Evolutionary conservation across 2,329 filamentous ascomycete species (phyloP).

Genomic region (Lecanicillium sp.): DNA sequence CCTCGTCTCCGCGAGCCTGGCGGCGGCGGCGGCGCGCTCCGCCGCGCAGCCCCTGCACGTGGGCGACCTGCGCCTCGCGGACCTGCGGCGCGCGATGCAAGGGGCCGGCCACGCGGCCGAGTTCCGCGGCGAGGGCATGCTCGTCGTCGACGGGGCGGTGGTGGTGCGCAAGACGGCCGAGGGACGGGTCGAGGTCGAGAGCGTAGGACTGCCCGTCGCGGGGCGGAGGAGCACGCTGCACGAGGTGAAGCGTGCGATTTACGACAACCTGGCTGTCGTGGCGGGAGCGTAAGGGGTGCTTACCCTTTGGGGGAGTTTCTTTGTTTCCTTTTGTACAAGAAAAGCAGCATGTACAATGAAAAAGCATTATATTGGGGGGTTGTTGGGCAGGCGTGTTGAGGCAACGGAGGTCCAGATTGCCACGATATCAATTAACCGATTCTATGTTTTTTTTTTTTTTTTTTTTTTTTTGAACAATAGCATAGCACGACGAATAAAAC

Average conservation of each 20-base stretch:
- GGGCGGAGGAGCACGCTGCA: conserved; percentile 64
- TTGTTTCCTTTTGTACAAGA: neutral
- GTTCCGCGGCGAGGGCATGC: conserved; percentile 85
- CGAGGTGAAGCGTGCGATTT: conserved; percentile 84
- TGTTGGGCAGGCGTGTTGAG: neutral
- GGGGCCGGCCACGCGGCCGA: conserved; percentile 78
- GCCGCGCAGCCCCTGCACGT: conserved; percentile 87
- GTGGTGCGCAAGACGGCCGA: conserved; percentile 82
- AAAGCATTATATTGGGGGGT: neutral
- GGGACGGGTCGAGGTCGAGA: conserved; percentile 85
- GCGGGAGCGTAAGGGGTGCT: conserved; percentile 66
- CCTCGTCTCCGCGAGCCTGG: conserved; percentile 51
- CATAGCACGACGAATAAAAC: no score
- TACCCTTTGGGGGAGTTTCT: no score
- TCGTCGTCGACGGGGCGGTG: conserved; percentile 83
- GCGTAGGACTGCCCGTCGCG: conserved; percentile 46
- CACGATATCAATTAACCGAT: no score
- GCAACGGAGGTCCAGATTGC: no score
- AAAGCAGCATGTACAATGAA: neutral
- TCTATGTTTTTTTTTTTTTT: no score
- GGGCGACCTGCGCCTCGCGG: conserved; percentile 82
- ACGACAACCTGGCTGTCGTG: conserved; percentile 88
- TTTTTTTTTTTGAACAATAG: no score
- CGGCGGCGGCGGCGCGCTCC: conserved; percentile 67
- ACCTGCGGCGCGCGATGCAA: conserved; percentile 79